These are phyloP conservation scores for Colletotrichum abscissum DNA, from an alignment of 2,329 filamentous ascomycete species.

Conservation along the genomic window DNA sequence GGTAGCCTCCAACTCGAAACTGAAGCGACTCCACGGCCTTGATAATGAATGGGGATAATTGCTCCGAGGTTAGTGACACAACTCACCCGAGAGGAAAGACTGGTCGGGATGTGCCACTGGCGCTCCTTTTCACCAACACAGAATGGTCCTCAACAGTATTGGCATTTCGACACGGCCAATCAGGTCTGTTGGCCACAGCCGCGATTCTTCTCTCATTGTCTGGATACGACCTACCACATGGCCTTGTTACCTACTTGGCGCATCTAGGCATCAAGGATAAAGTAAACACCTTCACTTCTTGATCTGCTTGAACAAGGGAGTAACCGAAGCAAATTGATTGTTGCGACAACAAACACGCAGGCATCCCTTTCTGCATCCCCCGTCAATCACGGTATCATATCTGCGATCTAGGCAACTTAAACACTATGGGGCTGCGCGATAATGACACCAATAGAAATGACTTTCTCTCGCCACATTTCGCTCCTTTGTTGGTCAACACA, in stretches of 20 bases:
- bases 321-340: not conserved
- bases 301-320: not conserved
- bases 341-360: not conserved
- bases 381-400: not conserved
- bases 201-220: not conserved
- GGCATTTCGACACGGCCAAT: not conserved
- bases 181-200: not conserved
- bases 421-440: not conserved
- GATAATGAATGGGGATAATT: not conserved
- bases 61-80: not conserved
- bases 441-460: not conserved
- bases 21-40: not conserved
- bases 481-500: not conserved
- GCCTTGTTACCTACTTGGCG: not conserved
- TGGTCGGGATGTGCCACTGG: not conserved
- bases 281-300: not conserved
- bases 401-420: not conserved
- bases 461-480: not conserved
- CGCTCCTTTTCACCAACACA: not conserved
- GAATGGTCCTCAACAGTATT: not conserved
- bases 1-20: no score
- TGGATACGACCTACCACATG: not conserved
- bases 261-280: not conserved
- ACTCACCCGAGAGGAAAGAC: no score
- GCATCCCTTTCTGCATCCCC: not conserved